Evolutionary conservation across 371 early-diverging fungal genomes (phyloP).

Genomic region (Rhizopus sp.): DNA sequence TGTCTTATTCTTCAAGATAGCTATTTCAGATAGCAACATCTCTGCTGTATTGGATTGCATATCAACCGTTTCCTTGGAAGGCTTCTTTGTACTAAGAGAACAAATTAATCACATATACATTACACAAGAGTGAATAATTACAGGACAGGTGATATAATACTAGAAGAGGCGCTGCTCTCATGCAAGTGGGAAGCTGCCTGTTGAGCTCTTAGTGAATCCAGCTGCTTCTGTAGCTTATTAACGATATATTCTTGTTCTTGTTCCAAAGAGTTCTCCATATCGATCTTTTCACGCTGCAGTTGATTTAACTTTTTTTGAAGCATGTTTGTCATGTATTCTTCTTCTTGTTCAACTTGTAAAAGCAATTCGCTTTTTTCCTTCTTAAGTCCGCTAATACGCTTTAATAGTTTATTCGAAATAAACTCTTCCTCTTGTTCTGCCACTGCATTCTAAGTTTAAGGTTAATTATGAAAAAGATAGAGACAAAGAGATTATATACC

Average conservation of each 20-base stretch:
- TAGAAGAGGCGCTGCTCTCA: constrained; percentile 33
- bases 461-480: neutral
- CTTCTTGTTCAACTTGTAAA: constrained; percentile 73
- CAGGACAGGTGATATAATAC: constrained; percentile 34
- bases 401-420: constrained; percentile 67
- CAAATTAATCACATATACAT: neutral
- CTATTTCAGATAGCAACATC: constrained; percentile 70
- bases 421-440: constrained; percentile 76
- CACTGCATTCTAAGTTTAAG: constrained; percentile 47
- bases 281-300: constrained; percentile 81
- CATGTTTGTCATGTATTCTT: constrained; percentile 74
- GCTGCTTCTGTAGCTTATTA: constrained; percentile 67
- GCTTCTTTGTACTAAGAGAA: constrained; percentile 45
- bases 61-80: constrained; percentile 29
- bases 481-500: constrained; percentile 32
- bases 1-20: constrained; percentile 58
- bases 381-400: constrained; percentile 67
- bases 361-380: constrained; percentile 72
- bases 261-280: constrained; percentile 80
- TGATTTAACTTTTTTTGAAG: constrained; percentile 73
- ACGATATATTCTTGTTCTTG: constrained; percentile 86
- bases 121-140: constrained; percentile 11
- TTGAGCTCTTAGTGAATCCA: constrained; percentile 56
- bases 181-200: constrained; percentile 36
- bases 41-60: constrained; percentile 58